Percentiles rank a stretch among this genome's conserved stretches.
These are phyloP conservation scores for Juncus effusus DNA, from an alignment of 176 grass and related monocot species.

Conservation along the genomic window DNA sequence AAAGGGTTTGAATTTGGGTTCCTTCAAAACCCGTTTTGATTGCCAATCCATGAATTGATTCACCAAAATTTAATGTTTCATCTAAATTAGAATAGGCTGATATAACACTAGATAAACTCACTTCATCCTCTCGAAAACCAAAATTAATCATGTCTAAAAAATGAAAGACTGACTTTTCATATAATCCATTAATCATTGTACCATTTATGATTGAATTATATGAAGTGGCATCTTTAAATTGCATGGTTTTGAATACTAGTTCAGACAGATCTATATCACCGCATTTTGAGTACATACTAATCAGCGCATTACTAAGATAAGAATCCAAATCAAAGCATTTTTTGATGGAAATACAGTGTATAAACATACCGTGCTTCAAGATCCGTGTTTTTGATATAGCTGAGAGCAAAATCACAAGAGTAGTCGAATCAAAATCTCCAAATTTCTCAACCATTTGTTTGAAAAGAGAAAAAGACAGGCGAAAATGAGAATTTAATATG, in stretches of 20 bases:
- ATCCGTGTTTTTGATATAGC: constrained; percentile 32
- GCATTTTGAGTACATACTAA: constrained; percentile 74
- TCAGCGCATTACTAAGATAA: constrained; percentile 54
- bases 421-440: constrained; percentile 46
- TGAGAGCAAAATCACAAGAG: constrained; percentile 52
- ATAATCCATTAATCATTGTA: constrained; percentile 36
- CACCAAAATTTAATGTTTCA: constrained; percentile 35
- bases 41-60: constrained; percentile 48
- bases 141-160: constrained; percentile 56
- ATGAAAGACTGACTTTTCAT: constrained; percentile 33
- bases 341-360: constrained; percentile 41
- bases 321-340: constrained; percentile 25
- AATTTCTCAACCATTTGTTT: constrained; percentile 32
- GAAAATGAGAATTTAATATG: constrained; percentile 14
- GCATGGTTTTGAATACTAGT: constrained; percentile 48
- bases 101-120: constrained; percentile 50
- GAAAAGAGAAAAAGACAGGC: constrained; percentile 34
- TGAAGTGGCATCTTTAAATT: constrained; percentile 41
- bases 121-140: constrained; percentile 37
- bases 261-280: constrained; percentile 34
- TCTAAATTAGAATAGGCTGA: constrained; percentile 31
- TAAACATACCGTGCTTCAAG: constrained; percentile 30
- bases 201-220: constrained; percentile 77
- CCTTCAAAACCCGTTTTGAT: constrained; percentile 54
- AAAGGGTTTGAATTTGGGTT: not conserved